Conservation (phyloP, 1,284 basidiomycete species). For the Malassezia nana region DNA sequence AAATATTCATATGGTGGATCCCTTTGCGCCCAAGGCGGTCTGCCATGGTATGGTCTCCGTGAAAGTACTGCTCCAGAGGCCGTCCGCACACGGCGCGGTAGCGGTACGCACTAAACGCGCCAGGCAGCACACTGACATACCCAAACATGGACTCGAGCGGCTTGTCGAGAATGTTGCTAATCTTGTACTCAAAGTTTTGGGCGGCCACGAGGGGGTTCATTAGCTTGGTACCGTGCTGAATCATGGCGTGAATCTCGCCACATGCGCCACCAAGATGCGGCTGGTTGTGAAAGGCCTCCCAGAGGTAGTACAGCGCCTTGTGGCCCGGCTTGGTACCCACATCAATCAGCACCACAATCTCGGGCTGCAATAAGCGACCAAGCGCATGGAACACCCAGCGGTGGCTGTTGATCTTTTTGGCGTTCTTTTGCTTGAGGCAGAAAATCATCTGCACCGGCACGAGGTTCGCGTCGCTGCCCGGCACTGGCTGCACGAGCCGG, state of each 20-base stretch:
- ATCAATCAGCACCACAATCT: constrained; percentile 44
- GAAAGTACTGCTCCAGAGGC: constrained; percentile 93
- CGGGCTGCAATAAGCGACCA: constrained; percentile 57
- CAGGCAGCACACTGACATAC: constrained; percentile 79
- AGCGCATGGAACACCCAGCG: constrained; percentile 97
- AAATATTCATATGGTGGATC: constrained; percentile 94
- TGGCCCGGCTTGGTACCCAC: constrained; percentile 47
- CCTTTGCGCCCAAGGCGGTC: constrained; percentile 85
- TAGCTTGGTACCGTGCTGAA: constrained; percentile 42
- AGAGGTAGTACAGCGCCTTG: constrained; percentile 44
- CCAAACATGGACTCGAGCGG: constrained; percentile 90
- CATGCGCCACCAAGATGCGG: constrained; percentile 45
- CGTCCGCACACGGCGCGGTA: constrained; percentile 81
- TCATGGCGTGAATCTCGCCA: constrained; percentile 48
- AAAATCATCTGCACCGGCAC: constrained; percentile 92
- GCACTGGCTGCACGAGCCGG: constrained; percentile 70
- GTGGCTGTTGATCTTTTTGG: constrained; percentile 56
- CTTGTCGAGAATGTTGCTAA: constrained; percentile 67
- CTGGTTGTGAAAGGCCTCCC: constrained; percentile 48
- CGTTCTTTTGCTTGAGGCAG: constrained; percentile 89
- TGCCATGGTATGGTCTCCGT: constrained; percentile 75
- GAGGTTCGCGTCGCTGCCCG: constrained; percentile 67
- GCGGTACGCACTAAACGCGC: constrained; percentile 90
- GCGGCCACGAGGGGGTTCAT: constrained; percentile 56
- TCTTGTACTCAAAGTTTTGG: constrained; percentile 95